Evolutionary conservation across 169 alveolate genomes (phyloP).

Genomic region (Plasmodium malariae): DNA sequence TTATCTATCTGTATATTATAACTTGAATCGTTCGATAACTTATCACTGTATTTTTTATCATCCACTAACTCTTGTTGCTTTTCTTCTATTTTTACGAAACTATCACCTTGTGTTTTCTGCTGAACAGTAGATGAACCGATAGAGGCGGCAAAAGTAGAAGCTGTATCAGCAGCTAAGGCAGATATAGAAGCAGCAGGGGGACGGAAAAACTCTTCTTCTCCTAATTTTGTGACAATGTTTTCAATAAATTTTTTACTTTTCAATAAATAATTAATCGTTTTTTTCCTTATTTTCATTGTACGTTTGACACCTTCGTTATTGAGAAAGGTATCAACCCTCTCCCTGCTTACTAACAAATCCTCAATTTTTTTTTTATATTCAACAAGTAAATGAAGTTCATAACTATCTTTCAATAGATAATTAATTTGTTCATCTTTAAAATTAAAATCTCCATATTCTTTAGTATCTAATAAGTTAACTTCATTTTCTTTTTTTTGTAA

Average conservation of each 20-base stretch:
- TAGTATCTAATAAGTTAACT: constrained; percentile 12
- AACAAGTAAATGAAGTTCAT: constrained; percentile 45
- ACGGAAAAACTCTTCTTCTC: neutral
- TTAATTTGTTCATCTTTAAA: constrained; percentile 18
- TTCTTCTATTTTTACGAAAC: too few species aligned
- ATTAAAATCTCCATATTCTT: constrained; percentile 2
- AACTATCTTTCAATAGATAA: constrained; percentile 30
- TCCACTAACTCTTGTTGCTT: too few species aligned
- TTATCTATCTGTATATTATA: too few species aligned
- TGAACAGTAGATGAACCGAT: too few species aligned
- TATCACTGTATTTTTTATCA: too few species aligned
- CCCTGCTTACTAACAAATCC: constrained; percentile 54
- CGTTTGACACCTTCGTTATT: constrained; percentile 16
- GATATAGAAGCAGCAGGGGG: too few species aligned
- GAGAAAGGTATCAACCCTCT: constrained; percentile 30
- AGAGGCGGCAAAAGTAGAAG: too few species aligned
- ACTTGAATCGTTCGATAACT: too few species aligned
- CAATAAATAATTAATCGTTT: constrained; percentile 35
- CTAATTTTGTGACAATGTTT: constrained; percentile 6
- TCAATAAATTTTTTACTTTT: constrained; percentile 58
- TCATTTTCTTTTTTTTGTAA: constrained; percentile 25
- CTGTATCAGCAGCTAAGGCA: too few species aligned
- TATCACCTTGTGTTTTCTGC: too few species aligned
- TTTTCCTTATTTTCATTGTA: constrained; percentile 31
- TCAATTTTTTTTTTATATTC: constrained; percentile 72